Evolutionary conservation across 23 red algal species (phyloP).

Genomic region (Chondrus crispus): DNA sequence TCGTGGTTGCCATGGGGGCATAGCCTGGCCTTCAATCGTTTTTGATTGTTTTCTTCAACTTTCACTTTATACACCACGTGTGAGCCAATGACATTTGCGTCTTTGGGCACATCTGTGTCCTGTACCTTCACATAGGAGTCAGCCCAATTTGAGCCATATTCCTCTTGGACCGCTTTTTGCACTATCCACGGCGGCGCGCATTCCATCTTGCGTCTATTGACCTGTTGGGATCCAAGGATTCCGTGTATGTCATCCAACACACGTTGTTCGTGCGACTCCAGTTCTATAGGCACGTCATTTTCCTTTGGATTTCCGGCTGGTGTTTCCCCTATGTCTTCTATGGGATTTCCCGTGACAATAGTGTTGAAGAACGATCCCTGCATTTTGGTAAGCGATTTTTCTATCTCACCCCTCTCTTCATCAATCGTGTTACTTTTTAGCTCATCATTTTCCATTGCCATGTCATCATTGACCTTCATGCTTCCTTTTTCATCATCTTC

Average conservation of each 20-base stretch:
- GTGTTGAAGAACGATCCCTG: not conserved
- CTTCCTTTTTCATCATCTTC: no score
- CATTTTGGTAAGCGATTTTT: no score
- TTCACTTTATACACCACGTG: slow-evolving; percentile 40
- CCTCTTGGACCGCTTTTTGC: not conserved
- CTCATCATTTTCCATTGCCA: no score
- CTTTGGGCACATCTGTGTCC: not conserved
- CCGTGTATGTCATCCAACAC: slow-evolving; percentile 1
- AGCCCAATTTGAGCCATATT: not conserved
- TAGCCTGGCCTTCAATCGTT: not conserved
- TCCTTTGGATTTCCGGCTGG: not conserved
- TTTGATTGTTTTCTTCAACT: not conserved
- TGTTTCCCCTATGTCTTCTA: not conserved
- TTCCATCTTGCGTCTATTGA: not conserved
- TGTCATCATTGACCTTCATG: no score
- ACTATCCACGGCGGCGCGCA: not conserved
- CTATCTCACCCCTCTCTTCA: no score
- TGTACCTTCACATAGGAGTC: not conserved
- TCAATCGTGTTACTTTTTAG: no score
- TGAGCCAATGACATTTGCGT: slow-evolving; percentile 2
- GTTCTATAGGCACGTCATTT: not conserved
- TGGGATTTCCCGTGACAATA: not conserved
- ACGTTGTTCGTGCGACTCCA: slow-evolving; percentile 20
- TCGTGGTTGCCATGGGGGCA: slow-evolving; percentile 11
- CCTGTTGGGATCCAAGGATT: not conserved